A percentile compares a stretch with the other conserved stretches of the same genome.
Evolutionary conservation across 495 filamentous ascomycete species (phyloP).

Genomic region (Xylaria bambusicola): DNA sequence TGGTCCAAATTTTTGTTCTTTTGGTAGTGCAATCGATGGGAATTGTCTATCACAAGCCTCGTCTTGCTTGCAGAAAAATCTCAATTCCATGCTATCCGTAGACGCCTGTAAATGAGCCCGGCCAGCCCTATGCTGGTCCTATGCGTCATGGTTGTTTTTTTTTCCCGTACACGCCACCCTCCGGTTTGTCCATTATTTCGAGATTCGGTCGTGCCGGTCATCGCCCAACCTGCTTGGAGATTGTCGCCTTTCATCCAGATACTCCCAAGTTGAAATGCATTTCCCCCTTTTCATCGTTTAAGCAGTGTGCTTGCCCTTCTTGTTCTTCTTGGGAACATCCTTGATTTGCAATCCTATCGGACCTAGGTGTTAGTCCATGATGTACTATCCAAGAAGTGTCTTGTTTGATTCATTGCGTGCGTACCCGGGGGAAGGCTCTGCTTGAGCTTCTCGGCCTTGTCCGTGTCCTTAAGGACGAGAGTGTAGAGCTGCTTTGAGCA

Average conservation of each 20-base stretch:
- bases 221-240: conserved; percentile 33
- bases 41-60: conserved; percentile 33
- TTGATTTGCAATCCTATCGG: conserved; percentile 48
- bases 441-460: conserved; percentile 99
- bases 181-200: conserved; percentile 10
- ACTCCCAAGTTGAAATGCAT: conserved; percentile 16
- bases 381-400: neutral
- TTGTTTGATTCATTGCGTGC: conserved; percentile 33
- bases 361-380: conserved; percentile 8
- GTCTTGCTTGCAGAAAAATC: conserved; percentile 27
- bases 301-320: conserved; percentile 43
- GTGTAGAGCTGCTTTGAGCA: conserved; percentile 95
- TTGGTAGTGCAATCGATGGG: conserved; percentile 32
- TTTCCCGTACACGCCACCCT: conserved; percentile 20
- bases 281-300: conserved; percentile 18
- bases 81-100: conserved; percentile 45
- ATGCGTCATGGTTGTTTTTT: conserved; percentile 15
- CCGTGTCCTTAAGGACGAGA: conserved; percentile 92
- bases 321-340: conserved; percentile 55
- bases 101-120: conserved; percentile 35
- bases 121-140: conserved; percentile 16
- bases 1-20: conserved; percentile 23
- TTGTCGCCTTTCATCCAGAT: conserved; percentile 21
- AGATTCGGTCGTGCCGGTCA: conserved; percentile 18
- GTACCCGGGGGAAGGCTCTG: conserved; percentile 94